Evolutionary conservation across 495 filamentous ascomycete species (phyloP), one percentile per base, ranked within the genome.

Genomic region (Rostrohypoxylon terebratum): DNA sequence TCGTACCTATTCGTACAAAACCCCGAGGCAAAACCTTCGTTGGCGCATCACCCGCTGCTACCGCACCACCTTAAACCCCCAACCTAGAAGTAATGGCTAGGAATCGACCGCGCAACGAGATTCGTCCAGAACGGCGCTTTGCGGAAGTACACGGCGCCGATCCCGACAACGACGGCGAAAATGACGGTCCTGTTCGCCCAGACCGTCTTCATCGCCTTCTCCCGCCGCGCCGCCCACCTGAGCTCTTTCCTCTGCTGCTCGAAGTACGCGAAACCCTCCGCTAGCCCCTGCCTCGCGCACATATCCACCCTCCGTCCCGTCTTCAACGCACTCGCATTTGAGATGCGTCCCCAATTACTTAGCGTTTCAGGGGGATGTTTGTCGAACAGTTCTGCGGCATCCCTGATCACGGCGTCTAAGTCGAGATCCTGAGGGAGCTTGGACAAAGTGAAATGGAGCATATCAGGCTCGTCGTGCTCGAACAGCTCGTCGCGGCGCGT

Each of bases 401-500:
- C 81, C 16, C 79, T 69, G 63, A 99, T 92, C 38, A 97, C 83
- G 3, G 80, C 83, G 65, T 99, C 96, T 23, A 99, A 80, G 71
- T 97, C 88, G n/a, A 98, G 85, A 9, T 92, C 90, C 48, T 86
- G 87, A 0, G 96, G 96, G 1, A 99, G 86, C 78, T 96, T 97
- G 4, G 92, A 94, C 2, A 99, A 87, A 5, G 91, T 89, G 51
- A 89, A 92, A 79, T 97, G 94, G 16, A 99, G 87, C 90, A 99
- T 97, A 75, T 98, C 96, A 11, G 93, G 92, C 77, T 99, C 96
- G 58, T 97, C 92, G 11, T 93, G 93, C 33, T 92, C 91, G 63
- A 98, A 85, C 0, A 99, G 85, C 77, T 98, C 93, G 28, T 87
- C 87, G 59, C 90, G 90, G 23, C 96, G 89, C 20, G 89, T 87